Evolutionary conservation across 768 basidiomycete genomes (phyloP).

Genomic region (Termitomyces sp.): DNA sequence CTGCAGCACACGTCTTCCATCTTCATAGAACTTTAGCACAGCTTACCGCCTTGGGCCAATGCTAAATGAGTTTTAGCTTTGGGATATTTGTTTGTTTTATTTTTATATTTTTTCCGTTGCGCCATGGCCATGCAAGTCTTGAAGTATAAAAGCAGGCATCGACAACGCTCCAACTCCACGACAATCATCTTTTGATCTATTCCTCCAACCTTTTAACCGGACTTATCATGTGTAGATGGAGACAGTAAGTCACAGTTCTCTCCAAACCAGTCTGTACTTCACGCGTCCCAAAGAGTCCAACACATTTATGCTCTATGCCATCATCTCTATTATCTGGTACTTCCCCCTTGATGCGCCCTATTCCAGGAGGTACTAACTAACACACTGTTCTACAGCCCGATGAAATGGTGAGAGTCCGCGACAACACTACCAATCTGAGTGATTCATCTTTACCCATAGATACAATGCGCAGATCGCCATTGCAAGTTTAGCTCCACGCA

Average conservation of each 20-base stretch:
- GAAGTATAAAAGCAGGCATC: conserved; percentile 9
- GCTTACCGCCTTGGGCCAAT: conserved; percentile 4
- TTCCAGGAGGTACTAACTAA: background rate
- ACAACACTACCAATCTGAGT: background rate
- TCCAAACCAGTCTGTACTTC: conserved; percentile 9
- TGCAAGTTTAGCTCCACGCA: conserved; percentile 73
- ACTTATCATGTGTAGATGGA: conserved; percentile 60
- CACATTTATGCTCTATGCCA: conserved; percentile 53
- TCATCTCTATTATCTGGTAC: conserved; percentile 50
- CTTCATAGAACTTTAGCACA: conserved; percentile 14
- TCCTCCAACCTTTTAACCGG: background rate
- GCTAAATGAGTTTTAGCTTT: conserved; percentile 3
- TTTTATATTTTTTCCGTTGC: conserved; percentile 7
- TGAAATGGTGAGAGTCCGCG: conserved; percentile 38
- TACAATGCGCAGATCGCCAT: conserved; percentile 54
- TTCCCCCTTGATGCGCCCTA: background rate
- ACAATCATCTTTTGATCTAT: conserved; percentile 13
- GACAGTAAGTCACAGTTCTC: conserved; percentile 44
- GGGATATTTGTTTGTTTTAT: conserved; percentile 8
- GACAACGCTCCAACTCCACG: conserved; percentile 6
- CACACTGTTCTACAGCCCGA: conserved; percentile 41
- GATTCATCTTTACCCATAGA: conserved; percentile 31
- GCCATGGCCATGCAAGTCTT: background rate
- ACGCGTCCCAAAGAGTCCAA: conserved; percentile 45
- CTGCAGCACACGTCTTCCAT: conserved; percentile 10